Base-by-base conservation (phyloP, 352 stramenopile genomes). In the Phytophthora citrophthora region DNA sequence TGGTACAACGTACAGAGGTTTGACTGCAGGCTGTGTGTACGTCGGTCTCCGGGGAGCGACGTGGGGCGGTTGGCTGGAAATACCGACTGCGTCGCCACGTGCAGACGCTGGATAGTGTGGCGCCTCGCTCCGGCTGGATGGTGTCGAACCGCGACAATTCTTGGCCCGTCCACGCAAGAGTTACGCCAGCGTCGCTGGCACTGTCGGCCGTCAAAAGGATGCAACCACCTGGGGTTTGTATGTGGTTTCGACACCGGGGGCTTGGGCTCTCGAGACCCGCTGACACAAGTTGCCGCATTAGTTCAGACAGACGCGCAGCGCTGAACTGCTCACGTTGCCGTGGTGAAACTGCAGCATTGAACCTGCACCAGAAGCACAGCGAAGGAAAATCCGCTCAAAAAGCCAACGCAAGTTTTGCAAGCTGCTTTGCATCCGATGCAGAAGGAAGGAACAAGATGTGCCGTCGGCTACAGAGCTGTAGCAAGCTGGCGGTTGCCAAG, bases 31-130 rank as follows among this genome's bases (percentile, higher is more conserved):
- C n/a, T 34, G 20, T 49, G 23, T 57, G 68, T 76, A 76, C 68
- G 68, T 62, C 68, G 34, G 4, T 34, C 68, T 72, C 55, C 31
- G 43, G 46, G 38, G 56, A 72, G 46, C 69, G 49, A 70, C 68
- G 68, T 76, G 57, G 43, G 54, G 58, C 23, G 53, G 63, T 63
- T 63, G 47, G 64, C 24, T 76, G 53, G 51, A 71, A 70, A 74
- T 52, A 70, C 66, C 66, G 61, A 74, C 66, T 74, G 61, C 27
- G 26, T 54, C 23, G 8, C 16, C 29, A 54, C 51, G 57, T 64
- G 64, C 34, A 34, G 59, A 50, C 45, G 26, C 67, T 72, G 56
- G 54, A 66, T 66, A 55, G 40, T 64, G 59, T 53, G 27, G 41
- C 54, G 32, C 32, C 24, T 15, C 24, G 52, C 29, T 70, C 36